phyloP scores from a whole-genome alignment of 345 rosid genomes.

The Trapa bicornis region DNA sequence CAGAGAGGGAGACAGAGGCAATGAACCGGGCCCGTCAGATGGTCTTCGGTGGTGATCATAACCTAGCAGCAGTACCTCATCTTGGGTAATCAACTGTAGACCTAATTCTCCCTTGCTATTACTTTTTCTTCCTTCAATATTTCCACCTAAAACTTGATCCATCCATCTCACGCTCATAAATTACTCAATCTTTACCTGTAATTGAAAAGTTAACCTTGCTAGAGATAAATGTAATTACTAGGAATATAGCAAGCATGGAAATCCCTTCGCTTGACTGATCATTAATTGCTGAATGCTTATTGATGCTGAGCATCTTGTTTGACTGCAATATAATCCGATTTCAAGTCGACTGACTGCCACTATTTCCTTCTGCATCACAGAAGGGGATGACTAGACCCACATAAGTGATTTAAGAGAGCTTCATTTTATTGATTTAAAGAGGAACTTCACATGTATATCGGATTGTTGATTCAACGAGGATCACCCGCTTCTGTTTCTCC shows the following conservation, averaged over 20 bases:
- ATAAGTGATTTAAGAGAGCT: neutral
- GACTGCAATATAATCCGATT: too few relatives aligned
- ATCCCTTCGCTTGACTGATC: too few relatives aligned
- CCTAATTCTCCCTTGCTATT: neutral
- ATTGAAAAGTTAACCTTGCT: too few relatives aligned
- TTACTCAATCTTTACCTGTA: neutral
- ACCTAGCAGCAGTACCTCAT: slow-evolving; percentile 34
- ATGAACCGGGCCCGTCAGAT: slow-evolving; percentile 97
- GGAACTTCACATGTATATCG: too few relatives aligned
- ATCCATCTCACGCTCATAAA: too few relatives aligned
- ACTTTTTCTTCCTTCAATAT: neutral
- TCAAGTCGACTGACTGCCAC: too few relatives aligned
- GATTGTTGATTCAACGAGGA: neutral
- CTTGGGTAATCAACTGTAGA: slow-evolving; percentile 6
- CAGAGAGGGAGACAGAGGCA: slow-evolving; percentile 98
- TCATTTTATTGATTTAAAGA: neutral
- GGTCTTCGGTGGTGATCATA: slow-evolving; percentile 58
- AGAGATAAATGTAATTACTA: too few relatives aligned
- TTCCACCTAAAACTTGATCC: neutral
- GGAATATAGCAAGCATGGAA: too few relatives aligned
- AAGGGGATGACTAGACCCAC: neutral
- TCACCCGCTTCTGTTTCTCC: neutral
- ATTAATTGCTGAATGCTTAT: too few relatives aligned
- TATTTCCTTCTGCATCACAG: too few relatives aligned
- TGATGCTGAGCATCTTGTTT: too few relatives aligned